Evolutionary conservation across 2,329 filamentous ascomycete genomes (phyloP), one percentile per base, ranked within the genome.

Genomic region (Seiridium cupressi): DNA sequence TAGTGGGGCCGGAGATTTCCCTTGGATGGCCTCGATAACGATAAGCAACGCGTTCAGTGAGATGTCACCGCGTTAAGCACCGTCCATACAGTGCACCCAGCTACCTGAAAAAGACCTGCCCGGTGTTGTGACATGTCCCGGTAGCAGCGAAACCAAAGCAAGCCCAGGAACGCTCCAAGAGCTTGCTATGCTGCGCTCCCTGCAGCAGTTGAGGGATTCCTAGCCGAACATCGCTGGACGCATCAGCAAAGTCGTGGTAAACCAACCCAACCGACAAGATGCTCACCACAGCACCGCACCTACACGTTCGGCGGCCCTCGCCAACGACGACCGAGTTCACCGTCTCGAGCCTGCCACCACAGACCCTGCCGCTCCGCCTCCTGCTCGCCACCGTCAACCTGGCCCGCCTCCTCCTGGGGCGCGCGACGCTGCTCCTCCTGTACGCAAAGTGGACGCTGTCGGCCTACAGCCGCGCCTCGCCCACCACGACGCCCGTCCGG

Each of bases 301-400:
- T 92, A 55, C 82, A 79, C 67, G 83, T 84, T 62, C 83, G 86
- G 65, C 84, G 87, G 31, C 90, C 91, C 55, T 93, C 95, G 32
- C 89, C 92, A 51, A 96, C 93, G 3, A 97, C 95, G n/a, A 88
- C 91, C 72, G 90, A 91, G 66, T 98, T 94, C 81, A 96, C 90
- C 36, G 91, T 97, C 59, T 95, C 93, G 42, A 97, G 93, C 60
- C 86, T 87, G 49, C 86, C 90, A 1, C 76, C 78, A 0, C 72
- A 77, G 3, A 83, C 82, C 0, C 62, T 83, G 13, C 68, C 81
- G 2, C 75, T 83, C 5, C 81, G 79, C 46, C 64, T 82, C 40
- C 70, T 83, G 26, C 73, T 81, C 55, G 62, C 72, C 49, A 64
- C 81, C 49, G 74, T 83, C 44, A 69, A 80, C 61, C 66, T 79